Conservation (phyloP, 441 rosid species). For the Cnidoscolus chayamansa region DNA sequence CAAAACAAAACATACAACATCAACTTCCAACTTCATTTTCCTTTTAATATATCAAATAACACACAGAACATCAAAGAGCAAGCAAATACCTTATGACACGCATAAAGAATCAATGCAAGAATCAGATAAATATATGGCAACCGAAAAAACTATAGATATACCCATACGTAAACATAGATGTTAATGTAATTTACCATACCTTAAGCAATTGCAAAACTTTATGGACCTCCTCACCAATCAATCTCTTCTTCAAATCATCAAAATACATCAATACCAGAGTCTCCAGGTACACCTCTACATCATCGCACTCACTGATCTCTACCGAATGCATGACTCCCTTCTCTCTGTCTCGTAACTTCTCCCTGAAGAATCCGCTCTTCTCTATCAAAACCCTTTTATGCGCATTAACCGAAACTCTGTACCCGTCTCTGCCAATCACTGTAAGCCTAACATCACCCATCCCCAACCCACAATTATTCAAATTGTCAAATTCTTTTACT, state of each 20-base stretch:
- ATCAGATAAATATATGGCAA: background rate
- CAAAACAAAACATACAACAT: background rate
- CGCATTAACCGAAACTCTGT: constrained; percentile 6
- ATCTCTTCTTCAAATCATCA: constrained; percentile 66
- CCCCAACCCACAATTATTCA: constrained; percentile 35
- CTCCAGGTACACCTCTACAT: constrained; percentile 86
- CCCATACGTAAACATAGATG: background rate
- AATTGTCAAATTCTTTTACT: constrained; percentile 48
- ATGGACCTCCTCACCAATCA: constrained; percentile 64
- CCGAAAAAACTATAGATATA: background rate
- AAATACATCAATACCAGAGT: constrained; percentile 78
- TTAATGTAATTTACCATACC: constrained; percentile 38
- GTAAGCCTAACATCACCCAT: constrained; percentile 72
- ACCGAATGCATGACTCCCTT: constrained; percentile 67
- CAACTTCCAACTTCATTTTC: constrained; percentile 4
- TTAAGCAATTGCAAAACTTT: constrained; percentile 79
- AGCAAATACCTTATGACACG: background rate
- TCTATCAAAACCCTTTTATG: constrained; percentile 54
- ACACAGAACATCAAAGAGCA: background rate
- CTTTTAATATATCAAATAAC: background rate
- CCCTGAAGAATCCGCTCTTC: constrained; percentile 77
- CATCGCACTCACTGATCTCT: constrained; percentile 96
- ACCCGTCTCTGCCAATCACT: constrained; percentile 69
- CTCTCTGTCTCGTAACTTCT: constrained; percentile 57
- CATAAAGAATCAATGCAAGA: background rate